phyloP scores from a whole-genome alignment of 305 asterid genomes.

The Fraxinus sp. region DNA sequence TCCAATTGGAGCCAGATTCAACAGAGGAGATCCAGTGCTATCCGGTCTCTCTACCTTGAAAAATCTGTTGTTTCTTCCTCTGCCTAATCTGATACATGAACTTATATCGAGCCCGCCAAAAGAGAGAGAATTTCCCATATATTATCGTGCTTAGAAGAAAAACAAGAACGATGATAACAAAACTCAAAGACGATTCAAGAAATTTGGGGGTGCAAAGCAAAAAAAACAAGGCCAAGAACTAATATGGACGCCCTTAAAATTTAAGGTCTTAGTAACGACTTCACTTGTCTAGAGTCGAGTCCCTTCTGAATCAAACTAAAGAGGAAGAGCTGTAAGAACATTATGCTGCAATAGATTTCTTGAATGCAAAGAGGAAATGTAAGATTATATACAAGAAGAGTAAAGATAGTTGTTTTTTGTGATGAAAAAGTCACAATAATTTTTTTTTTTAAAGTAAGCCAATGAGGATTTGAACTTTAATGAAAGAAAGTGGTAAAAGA shows the following conservation, averaged over 20 bases:
- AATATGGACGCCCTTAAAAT: background rate
- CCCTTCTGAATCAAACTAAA: background rate
- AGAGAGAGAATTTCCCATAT: constrained; percentile 36
- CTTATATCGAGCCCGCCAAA: background rate
- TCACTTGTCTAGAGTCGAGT: background rate
- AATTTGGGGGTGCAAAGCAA: background rate
- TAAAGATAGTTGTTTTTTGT: background rate
- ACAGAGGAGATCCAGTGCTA: constrained; percentile 23
- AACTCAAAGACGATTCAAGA: background rate
- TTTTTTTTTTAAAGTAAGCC: background rate
- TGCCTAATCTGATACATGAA: constrained; percentile 18
- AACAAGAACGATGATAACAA: background rate
- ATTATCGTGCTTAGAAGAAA: background rate
- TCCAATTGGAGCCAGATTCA: background rate
- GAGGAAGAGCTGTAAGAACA: background rate
- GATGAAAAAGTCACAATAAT: background rate
- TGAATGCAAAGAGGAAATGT: constrained; percentile 18
- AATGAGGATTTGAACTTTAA: background rate
- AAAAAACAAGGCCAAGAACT: background rate
- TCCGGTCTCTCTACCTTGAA: constrained; percentile 33
- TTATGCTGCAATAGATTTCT: constrained; percentile 7
- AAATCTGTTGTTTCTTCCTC: constrained; percentile 10
- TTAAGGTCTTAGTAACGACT: background rate
- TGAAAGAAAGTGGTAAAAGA: constrained; percentile 16
- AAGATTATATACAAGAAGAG: background rate